Conservation (phyloP, 2,329 filamentous ascomycete genomes). For the Fusarium albidum region DNA sequence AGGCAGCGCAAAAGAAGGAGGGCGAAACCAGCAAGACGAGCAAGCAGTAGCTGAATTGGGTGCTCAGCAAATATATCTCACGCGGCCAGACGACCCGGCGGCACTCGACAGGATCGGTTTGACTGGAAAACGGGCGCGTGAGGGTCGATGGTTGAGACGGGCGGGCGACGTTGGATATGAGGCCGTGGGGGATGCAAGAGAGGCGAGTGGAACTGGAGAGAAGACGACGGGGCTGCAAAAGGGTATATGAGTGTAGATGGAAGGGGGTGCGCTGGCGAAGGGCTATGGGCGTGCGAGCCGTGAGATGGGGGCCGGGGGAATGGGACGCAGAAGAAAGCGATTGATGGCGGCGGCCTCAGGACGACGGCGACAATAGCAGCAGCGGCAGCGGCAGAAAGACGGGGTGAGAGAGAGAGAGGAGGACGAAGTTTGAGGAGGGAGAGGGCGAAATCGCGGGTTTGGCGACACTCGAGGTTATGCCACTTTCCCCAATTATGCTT, state of each 20-base stretch:
- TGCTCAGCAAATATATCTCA: slow-evolving; percentile 27
- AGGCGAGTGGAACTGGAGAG: slow-evolving; percentile 39
- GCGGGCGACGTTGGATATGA: slow-evolving; percentile 16
- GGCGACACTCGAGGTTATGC: slow-evolving; percentile 31
- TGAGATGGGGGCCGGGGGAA: slow-evolving; percentile 6
- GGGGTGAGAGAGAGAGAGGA: slow-evolving; percentile 14
- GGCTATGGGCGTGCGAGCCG: slow-evolving; percentile 23
- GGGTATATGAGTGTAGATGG: slow-evolving; percentile 39
- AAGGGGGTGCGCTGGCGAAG: slow-evolving; percentile 17
- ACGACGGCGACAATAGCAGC: slow-evolving; percentile 15
- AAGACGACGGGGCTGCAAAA: slow-evolving; percentile 36
- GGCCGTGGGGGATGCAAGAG: slow-evolving; percentile 26
- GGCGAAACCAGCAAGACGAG: slow-evolving; percentile 24
- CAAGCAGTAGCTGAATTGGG: slow-evolving; percentile 23
- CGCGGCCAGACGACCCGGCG: slow-evolving; percentile 13
- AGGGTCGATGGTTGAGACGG: slow-evolving; percentile 23
- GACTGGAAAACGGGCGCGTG: slow-evolving; percentile 21
- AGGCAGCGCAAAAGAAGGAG: slow-evolving; percentile 24
- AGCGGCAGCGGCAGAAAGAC: too few species aligned
- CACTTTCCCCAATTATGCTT: slow-evolving; percentile 31
- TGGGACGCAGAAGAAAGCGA: slow-evolving; percentile 10
- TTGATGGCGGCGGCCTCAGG: slow-evolving; percentile 35
- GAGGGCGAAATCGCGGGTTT: slow-evolving; percentile 30
- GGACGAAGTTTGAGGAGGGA: slow-evolving; percentile 19
- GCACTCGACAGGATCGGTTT: slow-evolving; percentile 10